Evolutionary conservation across 2,329 filamentous ascomycete species (phyloP), one percentile per base, ranked within the genome.

Genomic region (Microsporum ferrugineum): DNA sequence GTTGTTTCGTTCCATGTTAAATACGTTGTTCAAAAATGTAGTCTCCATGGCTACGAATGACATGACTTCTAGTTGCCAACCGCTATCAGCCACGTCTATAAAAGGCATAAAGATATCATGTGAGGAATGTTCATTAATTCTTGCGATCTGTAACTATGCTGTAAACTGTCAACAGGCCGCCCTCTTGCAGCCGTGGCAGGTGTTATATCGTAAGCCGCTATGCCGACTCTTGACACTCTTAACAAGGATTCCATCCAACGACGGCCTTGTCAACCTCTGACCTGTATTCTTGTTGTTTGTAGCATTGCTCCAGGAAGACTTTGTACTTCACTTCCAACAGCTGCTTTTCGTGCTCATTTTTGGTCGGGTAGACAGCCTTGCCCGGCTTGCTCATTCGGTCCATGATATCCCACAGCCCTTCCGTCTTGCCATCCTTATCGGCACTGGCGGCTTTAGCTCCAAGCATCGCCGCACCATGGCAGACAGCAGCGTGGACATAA

Each of bases 401-500:
- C 94, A 99, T 99, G 72, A 99, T 96, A 67, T 85, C 84, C 94
- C 94, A 99, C 64, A 99, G 78, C 45, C 88, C 84, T 77, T 96
- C 91, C 0, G 88, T 91, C 69, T 87, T 86, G 51, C 89, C 89
- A 7, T 88, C 81, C 43, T 81, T 80, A 69, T 88, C 86, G 36
- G 88, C 87, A 68, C 88, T 94, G 5, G 92, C 94, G n/a, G 94
- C 94, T 76, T 97, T 97, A 62, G 91, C 94, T 43, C 94, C 94
- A 29, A 99, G 81, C 92, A 99, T 99, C 61, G 94, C 94, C 5
- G 94, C 94, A n/a, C 94, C 94, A 71, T 97, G 91, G 31, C 96
- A 92, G 5, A 99, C 94, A 4, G 94, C 94, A 0, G 92, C 92
- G 71, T 96, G 89, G 62, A 96, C 90, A 70, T 99, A 97, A 58